These are phyloP conservation scores for Colletotrichum salicis DNA, from an alignment of 2,329 filamentous ascomycete genomes.

Conservation along the genomic window DNA sequence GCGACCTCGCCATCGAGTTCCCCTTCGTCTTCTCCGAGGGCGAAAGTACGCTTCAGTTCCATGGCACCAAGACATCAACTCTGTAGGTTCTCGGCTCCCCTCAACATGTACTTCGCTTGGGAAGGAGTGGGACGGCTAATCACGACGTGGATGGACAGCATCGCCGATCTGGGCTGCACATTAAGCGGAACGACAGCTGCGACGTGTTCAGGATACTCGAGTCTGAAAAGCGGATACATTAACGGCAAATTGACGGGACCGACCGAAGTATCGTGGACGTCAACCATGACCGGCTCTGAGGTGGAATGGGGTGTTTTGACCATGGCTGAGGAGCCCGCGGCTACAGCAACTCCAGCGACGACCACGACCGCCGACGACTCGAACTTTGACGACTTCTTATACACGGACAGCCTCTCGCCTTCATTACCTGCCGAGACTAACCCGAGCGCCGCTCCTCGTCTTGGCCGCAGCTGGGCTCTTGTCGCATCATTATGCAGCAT, in stretches of 20 bases:
- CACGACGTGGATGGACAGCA: conserved; percentile 44
- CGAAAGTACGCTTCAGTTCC: conserved; percentile 55
- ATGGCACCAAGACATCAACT: conserved; percentile 54
- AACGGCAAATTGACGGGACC: conserved; percentile 53
- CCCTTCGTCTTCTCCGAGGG: conserved; percentile 60
- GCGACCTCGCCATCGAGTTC: conserved; percentile 57
- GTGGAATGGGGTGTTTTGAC: conserved; percentile 59
- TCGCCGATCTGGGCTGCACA: conserved; percentile 55
- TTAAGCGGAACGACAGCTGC: conserved; percentile 55
- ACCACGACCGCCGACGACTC: conserved; percentile 11
- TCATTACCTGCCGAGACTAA: conserved; percentile 30
- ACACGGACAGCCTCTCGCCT: conserved; percentile 26
- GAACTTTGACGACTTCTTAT: conserved; percentile 35
- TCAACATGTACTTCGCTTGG: background rate
- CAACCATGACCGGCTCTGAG: conserved; percentile 52
- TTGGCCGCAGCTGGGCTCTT: conserved; percentile 11
- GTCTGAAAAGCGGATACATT: conserved; percentile 51
- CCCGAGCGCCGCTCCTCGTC: conserved; percentile 25
- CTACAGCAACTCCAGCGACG: conserved; percentile 35
- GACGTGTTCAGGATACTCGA: conserved; percentile 61
- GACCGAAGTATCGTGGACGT: conserved; percentile 57
- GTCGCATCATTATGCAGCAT: conserved; percentile 25
- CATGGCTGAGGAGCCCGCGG: conserved; percentile 49
- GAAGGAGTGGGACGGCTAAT: background rate
- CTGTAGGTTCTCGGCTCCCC: conserved; percentile 46